Percentiles rank a stretch among this genome's conserved stretches.
phyloP scores from a whole-genome alignment of 2,329 filamentous ascomycete genomes.

The Hypomyces perniciosus region DNA sequence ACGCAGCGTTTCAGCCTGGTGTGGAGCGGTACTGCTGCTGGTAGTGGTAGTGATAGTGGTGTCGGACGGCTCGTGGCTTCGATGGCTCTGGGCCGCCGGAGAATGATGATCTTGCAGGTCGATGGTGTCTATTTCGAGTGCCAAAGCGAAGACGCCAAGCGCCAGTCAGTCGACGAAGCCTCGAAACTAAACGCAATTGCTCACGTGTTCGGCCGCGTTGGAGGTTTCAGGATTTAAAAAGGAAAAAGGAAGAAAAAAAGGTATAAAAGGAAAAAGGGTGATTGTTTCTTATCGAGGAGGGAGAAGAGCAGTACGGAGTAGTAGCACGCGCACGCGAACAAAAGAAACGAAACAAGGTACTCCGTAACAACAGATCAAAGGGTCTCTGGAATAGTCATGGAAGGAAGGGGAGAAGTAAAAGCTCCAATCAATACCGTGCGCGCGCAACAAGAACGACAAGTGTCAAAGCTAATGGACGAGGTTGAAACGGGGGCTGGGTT shows the following conservation, averaged over 20 bases:
- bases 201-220: conserved; percentile 9
- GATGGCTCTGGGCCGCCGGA: conserved; percentile 69
- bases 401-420: no score
- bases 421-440: no score
- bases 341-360: conserved; percentile 2
- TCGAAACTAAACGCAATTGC: conserved; percentile 5
- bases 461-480: background rate
- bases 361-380: no score
- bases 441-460: no score
- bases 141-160: conserved; percentile 9
- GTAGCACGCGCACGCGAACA: conserved; percentile 1
- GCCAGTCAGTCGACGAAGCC: conserved; percentile 16
- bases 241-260: background rate
- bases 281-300: background rate
- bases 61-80: conserved; percentile 32
- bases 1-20: conserved; percentile 80
- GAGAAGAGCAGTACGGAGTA: background rate
- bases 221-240: conserved; percentile 9
- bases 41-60: conserved; percentile 32
- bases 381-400: no score
- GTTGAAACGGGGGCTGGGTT: background rate
- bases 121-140: conserved; percentile 65
- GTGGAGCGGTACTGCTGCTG: conserved; percentile 52
- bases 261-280: background rate
- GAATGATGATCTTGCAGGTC: conserved; percentile 82